Evolutionary conservation across 768 basidiomycete genomes (phyloP).

Genomic region (Boletales sp.): DNA sequence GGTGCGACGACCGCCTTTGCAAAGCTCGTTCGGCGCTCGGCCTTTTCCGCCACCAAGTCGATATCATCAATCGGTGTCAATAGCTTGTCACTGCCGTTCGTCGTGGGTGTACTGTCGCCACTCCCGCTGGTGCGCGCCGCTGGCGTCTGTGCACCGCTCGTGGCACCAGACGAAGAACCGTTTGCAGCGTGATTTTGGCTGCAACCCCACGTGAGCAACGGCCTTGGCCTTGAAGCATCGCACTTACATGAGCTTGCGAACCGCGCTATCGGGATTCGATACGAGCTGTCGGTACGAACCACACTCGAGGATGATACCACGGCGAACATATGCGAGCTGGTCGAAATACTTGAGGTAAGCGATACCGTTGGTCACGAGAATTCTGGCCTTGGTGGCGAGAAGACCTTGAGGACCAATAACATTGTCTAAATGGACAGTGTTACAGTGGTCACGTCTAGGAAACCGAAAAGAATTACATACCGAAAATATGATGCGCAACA

Average conservation of each 20-base stretch:
- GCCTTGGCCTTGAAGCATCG: not conserved
- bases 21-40: slow-evolving; percentile 55
- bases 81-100: slow-evolving; percentile 19
- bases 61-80: slow-evolving; percentile 23
- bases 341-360: slow-evolving; percentile 81
- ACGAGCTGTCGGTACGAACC: slow-evolving; percentile 64
- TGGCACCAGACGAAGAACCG: slow-evolving; percentile 35
- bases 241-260: slow-evolving; percentile 73
- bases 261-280: slow-evolving; percentile 56
- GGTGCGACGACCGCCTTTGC: slow-evolving; percentile 49
- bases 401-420: slow-evolving; percentile 85
- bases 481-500: slow-evolving; percentile 83
- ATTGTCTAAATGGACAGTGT: slow-evolving; percentile 46
- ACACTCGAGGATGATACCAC: slow-evolving; percentile 77
- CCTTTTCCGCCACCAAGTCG: slow-evolving; percentile 50
- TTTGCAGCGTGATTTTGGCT: slow-evolving; percentile 47
- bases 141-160: slow-evolving; percentile 50
- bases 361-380: slow-evolving; percentile 85
- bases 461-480: slow-evolving; percentile 30
- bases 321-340: slow-evolving; percentile 67
- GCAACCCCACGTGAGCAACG: not conserved
- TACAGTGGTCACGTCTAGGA: not conserved
- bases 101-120: slow-evolving; percentile 17
- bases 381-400: slow-evolving; percentile 76
- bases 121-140: slow-evolving; percentile 33